Evolutionary conservation across 1,139 yeast species (phyloP), one percentile per base, ranked within the genome.

Genomic region (Pichia sp.): DNA sequence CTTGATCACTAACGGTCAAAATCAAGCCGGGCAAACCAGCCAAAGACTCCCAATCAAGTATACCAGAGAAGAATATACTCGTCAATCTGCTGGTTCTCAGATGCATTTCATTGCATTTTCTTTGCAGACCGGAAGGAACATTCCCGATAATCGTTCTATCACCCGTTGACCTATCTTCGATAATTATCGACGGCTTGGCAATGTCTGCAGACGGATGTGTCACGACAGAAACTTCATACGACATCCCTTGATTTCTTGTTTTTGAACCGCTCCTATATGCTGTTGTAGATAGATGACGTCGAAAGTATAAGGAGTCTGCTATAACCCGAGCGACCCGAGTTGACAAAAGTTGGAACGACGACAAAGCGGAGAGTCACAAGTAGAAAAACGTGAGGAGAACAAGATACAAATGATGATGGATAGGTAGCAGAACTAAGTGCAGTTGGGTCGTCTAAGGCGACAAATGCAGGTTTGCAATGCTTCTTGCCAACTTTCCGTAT

Each of bases 21-120:
- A 92, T 80, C 62, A 90, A 72, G 0, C 99, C 99, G 0, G 98
- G 97, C 11, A 93, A 71, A 0, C 99, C 99, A 11, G 96, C 92
- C 5, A 90, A 73, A 26, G 84, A 78, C 6, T 78, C 70, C 97
- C 97, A 92, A 52, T 76, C 73, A 13, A 87, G 61, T 13, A 74
- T 75, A 1, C 99, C 99, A 0, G 96, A 84, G 7, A 92, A 65
- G 64, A 89, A 90, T 2, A 92, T 75, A 36, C 83, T 80, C 54
- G 80, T 77, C 41, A 90, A 71, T 60, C 81, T 84, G 2, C 79
- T 72, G 23, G 84, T 71, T 58, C 79, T 74, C 26, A 82, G 67
- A 52, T 79, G 77, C 58, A 77, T 75, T 56, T 83, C 86, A 57
- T 79, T 79, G 51, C 85, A 69, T 8, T 79, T 72, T 61, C 99